Evolutionary conservation across 2,329 filamentous ascomycete species (phyloP), one percentile per base, ranked within the genome.

Genomic region (Sporothrix sp.): DNA sequence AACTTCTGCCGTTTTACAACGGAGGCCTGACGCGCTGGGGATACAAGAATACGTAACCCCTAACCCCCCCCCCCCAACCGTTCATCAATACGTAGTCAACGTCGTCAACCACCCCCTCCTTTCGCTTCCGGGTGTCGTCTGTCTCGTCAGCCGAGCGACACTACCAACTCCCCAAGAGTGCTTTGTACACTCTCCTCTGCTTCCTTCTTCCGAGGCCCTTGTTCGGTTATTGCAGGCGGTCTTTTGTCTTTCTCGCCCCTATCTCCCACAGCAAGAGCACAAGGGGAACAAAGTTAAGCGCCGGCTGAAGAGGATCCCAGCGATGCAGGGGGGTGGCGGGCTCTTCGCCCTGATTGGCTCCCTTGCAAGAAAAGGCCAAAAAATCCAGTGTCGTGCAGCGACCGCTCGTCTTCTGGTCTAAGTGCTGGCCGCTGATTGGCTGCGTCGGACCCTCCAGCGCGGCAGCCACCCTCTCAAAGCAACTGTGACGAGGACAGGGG

Each of bases 381-480:
- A n/a, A n/a, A n/a, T n/a, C n/a, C n/a, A n/a, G n/a, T 35, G 46
- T 35, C 38, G 27, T 48, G 46, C 46, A 40, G 27, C 21, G 20
- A 36, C 18, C 20, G 35, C 21, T 33, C n/a, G n/a, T 51, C 36
- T 39, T 48, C 37, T 48, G 42, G 48, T 45, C 38, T 35, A 49
- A 44, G 39, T 45, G 30, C 39, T 40, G 37, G 40, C 27, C 23
- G 50, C 45, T 48, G 30, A 51, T 54, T 51, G 44, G 36, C n/a
- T n/a, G n/a, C n/a, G n/a, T n/a, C n/a, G n/a, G n/a, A n/a, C n/a
- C n/a, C n/a, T n/a, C n/a, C n/a, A n/a, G n/a, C n/a, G n/a, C n/a
- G n/a, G n/a, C n/a, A n/a, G n/a, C n/a, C n/a, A n/a, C n/a, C n/a
- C n/a, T n/a, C n/a, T n/a, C n/a, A n/a, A n/a, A 27, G n/a, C 23